phyloP scores from a whole-genome alignment of 2,329 filamentous ascomycete genomes.

The Coniella vitis region DNA sequence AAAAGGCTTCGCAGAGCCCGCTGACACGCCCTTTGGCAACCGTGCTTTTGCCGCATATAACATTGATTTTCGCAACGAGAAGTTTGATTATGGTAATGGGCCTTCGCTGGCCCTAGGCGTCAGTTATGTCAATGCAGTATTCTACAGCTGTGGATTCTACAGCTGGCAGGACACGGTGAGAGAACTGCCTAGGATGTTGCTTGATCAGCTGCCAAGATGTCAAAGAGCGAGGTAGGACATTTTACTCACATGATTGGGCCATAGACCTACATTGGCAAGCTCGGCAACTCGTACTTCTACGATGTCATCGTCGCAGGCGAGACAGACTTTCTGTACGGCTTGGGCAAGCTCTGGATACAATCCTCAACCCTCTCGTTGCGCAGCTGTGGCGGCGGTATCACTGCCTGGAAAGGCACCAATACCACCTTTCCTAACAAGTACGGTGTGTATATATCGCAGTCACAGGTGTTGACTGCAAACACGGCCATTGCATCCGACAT shows the following conservation, averaged over 20 bases:
- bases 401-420: slow-evolving; percentile 61
- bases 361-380: slow-evolving; percentile 48
- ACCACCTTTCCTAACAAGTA: slow-evolving; percentile 61
- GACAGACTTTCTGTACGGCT: not conserved
- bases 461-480: slow-evolving; percentile 49
- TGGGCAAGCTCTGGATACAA: slow-evolving; percentile 49
- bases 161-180: slow-evolving; percentile 60
- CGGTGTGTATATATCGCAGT: slow-evolving; percentile 56
- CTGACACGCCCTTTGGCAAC: slow-evolving; percentile 56
- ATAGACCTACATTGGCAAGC: slow-evolving; percentile 36
- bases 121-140: slow-evolving; percentile 57
- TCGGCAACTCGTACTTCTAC: not conserved
- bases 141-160: slow-evolving; percentile 60
- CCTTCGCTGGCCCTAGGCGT: slow-evolving; percentile 55
- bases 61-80: slow-evolving; percentile 58
- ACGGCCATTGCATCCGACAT: slow-evolving; percentile 29
- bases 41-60: slow-evolving; percentile 60
- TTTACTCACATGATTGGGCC: no score
- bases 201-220: no score
- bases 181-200: no score
- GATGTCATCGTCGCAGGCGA: not conserved
- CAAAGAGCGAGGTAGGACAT: no score
- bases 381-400: slow-evolving; percentile 58
- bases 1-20: slow-evolving; percentile 53
- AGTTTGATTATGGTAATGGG: slow-evolving; percentile 40